phyloP scores from a whole-genome alignment of 2,329 filamentous ascomycete genomes.

The Sclerotinia spermophila region DNA sequence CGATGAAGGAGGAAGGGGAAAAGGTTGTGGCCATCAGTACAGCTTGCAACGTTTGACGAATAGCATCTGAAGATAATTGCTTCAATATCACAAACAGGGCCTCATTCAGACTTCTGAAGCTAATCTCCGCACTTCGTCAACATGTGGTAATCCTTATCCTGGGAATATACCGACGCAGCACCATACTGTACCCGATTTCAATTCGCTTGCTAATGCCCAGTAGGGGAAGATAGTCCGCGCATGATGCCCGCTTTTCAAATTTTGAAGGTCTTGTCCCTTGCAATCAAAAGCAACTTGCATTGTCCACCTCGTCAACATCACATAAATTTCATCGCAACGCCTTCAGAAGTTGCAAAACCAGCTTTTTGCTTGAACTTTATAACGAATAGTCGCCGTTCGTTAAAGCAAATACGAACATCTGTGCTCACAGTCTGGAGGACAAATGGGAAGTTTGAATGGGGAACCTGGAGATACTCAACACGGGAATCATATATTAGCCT shows the following conservation, averaged over 20 bases:
- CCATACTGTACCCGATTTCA: not conserved
- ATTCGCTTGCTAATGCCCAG: not conserved
- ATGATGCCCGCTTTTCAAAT: not conserved
- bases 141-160: not conserved
- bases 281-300: not conserved
- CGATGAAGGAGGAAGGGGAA: not conserved
- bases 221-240: not conserved
- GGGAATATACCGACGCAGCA: not conserved
- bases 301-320: not conserved
- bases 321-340: not conserved
- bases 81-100: not conserved
- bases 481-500: not conserved
- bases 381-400: not conserved
- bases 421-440: not conserved
- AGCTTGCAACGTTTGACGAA: not conserved
- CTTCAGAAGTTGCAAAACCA: no score
- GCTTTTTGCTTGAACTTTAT: not conserved
- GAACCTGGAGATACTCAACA: not conserved
- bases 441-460: not conserved
- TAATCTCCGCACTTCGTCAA: not conserved
- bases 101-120: not conserved
- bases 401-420: not conserved
- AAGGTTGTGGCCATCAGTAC: not conserved
- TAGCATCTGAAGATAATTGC: not conserved
- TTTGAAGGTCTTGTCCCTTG: not conserved